Base-by-base conservation (phyloP, 441 rosid species). In the Populus hybrid region DNA sequence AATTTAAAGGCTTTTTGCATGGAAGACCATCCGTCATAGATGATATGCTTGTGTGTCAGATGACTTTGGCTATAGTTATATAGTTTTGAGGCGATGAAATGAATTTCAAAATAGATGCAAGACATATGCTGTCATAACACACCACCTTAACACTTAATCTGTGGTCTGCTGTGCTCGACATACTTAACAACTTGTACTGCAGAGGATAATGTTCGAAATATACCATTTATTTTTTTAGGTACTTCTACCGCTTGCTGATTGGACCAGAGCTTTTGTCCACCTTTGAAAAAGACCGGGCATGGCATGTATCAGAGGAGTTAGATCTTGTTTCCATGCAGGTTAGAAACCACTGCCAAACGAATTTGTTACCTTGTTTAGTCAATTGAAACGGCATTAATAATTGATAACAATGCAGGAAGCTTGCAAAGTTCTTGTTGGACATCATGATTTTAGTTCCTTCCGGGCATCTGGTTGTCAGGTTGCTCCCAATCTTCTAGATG, bases 391-490 rank as follows among this genome's bases (percentile, higher is more conserved):
- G 21, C 68, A 11, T 42, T 76, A 42, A 63, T 73, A 40, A 40
- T 70, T 71, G 74, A 63, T 81, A 71, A 79, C 69, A 69, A 36
- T 85, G 83, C 91, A 96, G 98, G 97, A 90, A 85, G 98, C 97
- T 72, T 93, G 99, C 94, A 89, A 83, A 88, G 83, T 93, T 86
- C 97, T 96, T 82, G 86, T 86, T 81, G 99, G 99, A 35, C 77
- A 79, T 77, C 98, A 92, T 80, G 98, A 95, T 86, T 95, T 95
- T 83, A 94, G 93, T 85, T 94, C 99, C 87, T 95, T 95, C 87
- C 87, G 98, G 86, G 98, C 98, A 76, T 69, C 94, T 83, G 95
- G 97, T 87, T 94, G 99, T 82, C 97, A 94, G 95, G 98, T 93
- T 81, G 77, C 85, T 80, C 69, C 46, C 81, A 67, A 34, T 78